Conservation (phyloP, 2,329 filamentous ascomycete genomes). For the Rhexocercosporidium sp. region DNA sequence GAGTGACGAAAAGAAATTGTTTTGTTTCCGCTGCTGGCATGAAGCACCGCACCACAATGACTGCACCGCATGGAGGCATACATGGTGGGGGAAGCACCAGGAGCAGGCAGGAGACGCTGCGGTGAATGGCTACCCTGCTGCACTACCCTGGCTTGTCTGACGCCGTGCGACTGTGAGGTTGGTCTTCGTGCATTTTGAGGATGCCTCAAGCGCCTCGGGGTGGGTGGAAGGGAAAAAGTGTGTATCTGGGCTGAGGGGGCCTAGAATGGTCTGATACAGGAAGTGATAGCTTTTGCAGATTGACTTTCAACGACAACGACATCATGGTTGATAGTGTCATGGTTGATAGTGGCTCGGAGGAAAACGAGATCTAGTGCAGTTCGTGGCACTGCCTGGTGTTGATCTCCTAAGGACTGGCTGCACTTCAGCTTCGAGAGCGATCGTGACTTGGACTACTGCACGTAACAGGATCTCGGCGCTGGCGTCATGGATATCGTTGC, state of each 20-base stretch:
- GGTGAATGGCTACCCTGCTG: slow-evolving; percentile 21
- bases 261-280: slow-evolving; percentile 3
- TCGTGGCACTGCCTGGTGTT: not conserved
- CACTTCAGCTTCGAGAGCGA: not conserved
- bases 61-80: not conserved
- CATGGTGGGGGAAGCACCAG: slow-evolving; percentile 19
- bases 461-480: not conserved
- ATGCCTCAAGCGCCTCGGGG: not conserved
- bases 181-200: slow-evolving; percentile 1
- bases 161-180: slow-evolving; percentile 25
- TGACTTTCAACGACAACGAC: not conserved
- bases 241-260: slow-evolving; percentile 8
- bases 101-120: slow-evolving; percentile 10
- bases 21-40: slow-evolving; percentile 20
- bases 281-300: not conserved
- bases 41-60: slow-evolving; percentile 7
- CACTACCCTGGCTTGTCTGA: slow-evolving; percentile 19
- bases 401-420: not conserved
- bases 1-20: slow-evolving; percentile 26
- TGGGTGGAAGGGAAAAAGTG: not conserved
- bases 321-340: slow-evolving; percentile 4
- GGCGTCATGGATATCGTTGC: not conserved
- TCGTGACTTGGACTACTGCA: not conserved
- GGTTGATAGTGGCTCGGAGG: not conserved
- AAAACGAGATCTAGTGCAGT: not conserved